A percentile compares a stretch with the other conserved stretches of the same genome.
Evolutionary conservation across 129 eudicot genomes (phyloP).

Genomic region (Scalesia atractyloides): DNA sequence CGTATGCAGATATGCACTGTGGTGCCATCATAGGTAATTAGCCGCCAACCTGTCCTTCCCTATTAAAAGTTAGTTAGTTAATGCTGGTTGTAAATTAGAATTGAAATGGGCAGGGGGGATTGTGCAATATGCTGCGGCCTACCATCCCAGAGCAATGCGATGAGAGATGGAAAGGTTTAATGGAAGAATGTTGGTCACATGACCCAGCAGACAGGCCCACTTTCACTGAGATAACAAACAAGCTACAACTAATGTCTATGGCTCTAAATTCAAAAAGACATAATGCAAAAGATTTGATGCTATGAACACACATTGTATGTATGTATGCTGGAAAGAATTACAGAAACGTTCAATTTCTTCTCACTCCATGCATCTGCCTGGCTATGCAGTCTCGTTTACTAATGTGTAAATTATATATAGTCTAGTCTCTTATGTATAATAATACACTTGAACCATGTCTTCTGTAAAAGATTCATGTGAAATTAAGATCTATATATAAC

Average conservation of each 20-base stretch:
- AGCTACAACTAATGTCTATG: conserved; percentile 49
- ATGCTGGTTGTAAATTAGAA: too few relatives aligned
- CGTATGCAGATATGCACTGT: conserved; percentile 65
- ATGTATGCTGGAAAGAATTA: not conserved
- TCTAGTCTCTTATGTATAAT: too few relatives aligned
- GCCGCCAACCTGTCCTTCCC: not conserved
- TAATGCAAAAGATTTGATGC: not conserved
- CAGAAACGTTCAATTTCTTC: not conserved
- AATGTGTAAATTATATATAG: too few relatives aligned
- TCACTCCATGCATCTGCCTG: too few relatives aligned
- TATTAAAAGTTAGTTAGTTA: too few relatives aligned
- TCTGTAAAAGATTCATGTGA: too few relatives aligned
- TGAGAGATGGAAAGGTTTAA: conserved; percentile 61
- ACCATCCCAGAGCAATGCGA: conserved; percentile 61
- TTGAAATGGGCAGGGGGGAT: conserved; percentile 48
- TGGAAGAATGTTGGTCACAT: conserved; percentile 89
- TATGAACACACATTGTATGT: too few relatives aligned
- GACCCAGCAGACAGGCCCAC: conserved; percentile 68
- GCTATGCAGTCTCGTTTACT: too few relatives aligned
- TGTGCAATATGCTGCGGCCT: conserved; percentile 63
- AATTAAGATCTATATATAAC: too few relatives aligned
- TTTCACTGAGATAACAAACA: conserved; percentile 64
- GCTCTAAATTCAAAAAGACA: conserved; percentile 36
- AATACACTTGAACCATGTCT: too few relatives aligned
- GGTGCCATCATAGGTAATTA: conserved; percentile 86